Conservation (phyloP, 768 basidiomycete species). For the Bullera alba region DNA sequence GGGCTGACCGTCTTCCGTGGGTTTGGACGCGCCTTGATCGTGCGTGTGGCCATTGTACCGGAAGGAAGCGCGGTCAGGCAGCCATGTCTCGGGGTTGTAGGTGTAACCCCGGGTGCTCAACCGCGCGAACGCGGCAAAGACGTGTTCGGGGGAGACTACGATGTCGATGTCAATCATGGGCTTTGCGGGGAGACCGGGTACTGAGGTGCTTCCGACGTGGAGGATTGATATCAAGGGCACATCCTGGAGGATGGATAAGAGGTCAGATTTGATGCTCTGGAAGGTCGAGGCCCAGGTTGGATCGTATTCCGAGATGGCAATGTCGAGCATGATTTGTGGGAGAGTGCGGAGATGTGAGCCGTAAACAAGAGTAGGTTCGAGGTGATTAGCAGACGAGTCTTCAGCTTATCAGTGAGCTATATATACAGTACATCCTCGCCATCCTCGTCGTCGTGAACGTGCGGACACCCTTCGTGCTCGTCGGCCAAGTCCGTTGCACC, state of each 20-base stretch:
- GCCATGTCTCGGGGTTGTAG: conserved; percentile 3
- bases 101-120: conserved; percentile 4
- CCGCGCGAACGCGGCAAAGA: not conserved
- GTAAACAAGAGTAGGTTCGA: too few relatives aligned
- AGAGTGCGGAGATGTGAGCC: too few relatives aligned
- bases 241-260: not conserved
- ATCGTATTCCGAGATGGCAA: conserved; percentile 1
- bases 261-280: conserved; percentile 3
- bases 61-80: conserved; percentile 4
- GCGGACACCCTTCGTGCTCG: too few relatives aligned
- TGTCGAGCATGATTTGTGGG: too few relatives aligned
- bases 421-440: too few relatives aligned
- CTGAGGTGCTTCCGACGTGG: conserved; percentile 12
- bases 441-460: too few relatives aligned
- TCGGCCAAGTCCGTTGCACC: too few relatives aligned
- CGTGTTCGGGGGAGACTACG: conserved; percentile 2
- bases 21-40: conserved; percentile 8
- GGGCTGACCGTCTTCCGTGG: conserved; percentile 11
- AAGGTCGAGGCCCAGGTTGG: conserved; percentile 5
- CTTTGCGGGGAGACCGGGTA: conserved; percentile 10
- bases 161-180: conserved; percentile 18
- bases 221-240: conserved; percentile 2
- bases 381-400: too few relatives aligned
- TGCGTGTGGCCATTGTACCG: conserved; percentile 7
- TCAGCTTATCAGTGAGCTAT: too few relatives aligned